phyloP scores from a whole-genome alignment of 768 basidiomycete species.

The Lactarius sanguifluus region DNA sequence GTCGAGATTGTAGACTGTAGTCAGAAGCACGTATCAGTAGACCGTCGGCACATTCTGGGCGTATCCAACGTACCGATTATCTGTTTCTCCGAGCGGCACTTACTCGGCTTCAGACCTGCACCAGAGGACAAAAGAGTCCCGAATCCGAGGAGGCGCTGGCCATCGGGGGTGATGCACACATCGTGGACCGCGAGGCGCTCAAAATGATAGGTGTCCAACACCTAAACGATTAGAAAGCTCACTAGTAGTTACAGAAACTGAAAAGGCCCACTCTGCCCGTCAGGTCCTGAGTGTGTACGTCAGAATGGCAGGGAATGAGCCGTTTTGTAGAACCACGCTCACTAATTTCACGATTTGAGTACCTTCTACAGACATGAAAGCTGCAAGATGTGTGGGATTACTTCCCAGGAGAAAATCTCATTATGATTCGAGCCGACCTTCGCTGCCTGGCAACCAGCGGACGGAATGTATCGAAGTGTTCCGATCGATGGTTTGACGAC shows the following conservation, averaged over 20 bases:
- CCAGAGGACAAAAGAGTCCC: conserved; percentile 66
- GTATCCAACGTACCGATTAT: conserved; percentile 54
- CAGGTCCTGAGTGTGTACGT: conserved; percentile 48
- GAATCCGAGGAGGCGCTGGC: conserved; percentile 60
- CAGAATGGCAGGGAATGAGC: background rate
- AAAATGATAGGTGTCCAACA: conserved; percentile 58
- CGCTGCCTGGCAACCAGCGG: conserved; percentile 64
- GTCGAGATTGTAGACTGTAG: conserved; percentile 63
- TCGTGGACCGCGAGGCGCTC: conserved; percentile 65
- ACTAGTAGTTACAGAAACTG: background rate
- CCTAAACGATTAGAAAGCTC: conserved; percentile 20
- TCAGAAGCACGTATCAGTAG: background rate
- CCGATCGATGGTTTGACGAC: conserved; percentile 62
- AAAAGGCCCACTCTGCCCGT: conserved; percentile 44
- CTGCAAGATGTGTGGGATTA: conserved; percentile 36
- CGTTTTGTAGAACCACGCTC: conserved; percentile 29
- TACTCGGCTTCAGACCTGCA: conserved; percentile 63
- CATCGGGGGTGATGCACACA: conserved; percentile 68
- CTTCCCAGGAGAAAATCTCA: background rate
- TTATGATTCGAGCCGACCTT: conserved; percentile 41
- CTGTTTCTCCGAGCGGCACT: conserved; percentile 70
- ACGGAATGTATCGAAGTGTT: conserved; percentile 56
- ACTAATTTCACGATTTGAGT: conserved; percentile 61
- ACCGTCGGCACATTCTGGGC: background rate
- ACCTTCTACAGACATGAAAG: conserved; percentile 71